Evolutionary conservation across 768 basidiomycete species (phyloP).

Genomic region (Chalciporus sphaerocephalus): DNA sequence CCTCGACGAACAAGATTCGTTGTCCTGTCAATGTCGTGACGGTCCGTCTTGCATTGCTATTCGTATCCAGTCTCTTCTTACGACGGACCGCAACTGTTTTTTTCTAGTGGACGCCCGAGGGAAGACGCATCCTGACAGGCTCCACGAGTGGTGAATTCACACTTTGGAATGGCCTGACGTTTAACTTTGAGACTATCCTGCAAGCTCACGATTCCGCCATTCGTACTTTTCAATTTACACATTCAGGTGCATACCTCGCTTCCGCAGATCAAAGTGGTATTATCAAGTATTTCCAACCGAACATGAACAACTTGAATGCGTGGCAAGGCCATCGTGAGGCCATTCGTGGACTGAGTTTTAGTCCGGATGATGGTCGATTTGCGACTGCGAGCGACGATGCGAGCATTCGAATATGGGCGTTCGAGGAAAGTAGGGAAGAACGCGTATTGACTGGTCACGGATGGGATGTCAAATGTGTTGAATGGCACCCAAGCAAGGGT

Average conservation of each 20-base stretch:
- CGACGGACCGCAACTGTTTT: slow-evolving; percentile 1
- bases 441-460: slow-evolving; percentile 91
- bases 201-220: slow-evolving; percentile 97
- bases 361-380: slow-evolving; percentile 87
- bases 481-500: slow-evolving; percentile 98
- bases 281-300: slow-evolving; percentile 98
- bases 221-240: slow-evolving; percentile 84
- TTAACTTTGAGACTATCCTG: slow-evolving; percentile 99
- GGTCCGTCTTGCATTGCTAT: slow-evolving; percentile 46
- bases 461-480: slow-evolving; percentile 97
- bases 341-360: slow-evolving; percentile 86
- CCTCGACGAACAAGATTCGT: slow-evolving; percentile 96
- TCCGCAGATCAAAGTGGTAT: slow-evolving; percentile 91
- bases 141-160: slow-evolving; percentile 98
- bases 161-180: slow-evolving; percentile 97
- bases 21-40: slow-evolving; percentile 95
- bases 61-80: background rate
- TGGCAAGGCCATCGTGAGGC: slow-evolving; percentile 95
- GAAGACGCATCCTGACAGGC: slow-evolving; percentile 87
- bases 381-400: slow-evolving; percentile 96
- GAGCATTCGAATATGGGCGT: slow-evolving; percentile 91
- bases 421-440: slow-evolving; percentile 87
- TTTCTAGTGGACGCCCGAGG: slow-evolving; percentile 93
- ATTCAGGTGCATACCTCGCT: slow-evolving; percentile 89
- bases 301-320: slow-evolving; percentile 97